These are phyloP conservation scores for Phoenix dactylifera DNA, from an alignment of 176 grass and related monocot species.

Conservation along the genomic window DNA sequence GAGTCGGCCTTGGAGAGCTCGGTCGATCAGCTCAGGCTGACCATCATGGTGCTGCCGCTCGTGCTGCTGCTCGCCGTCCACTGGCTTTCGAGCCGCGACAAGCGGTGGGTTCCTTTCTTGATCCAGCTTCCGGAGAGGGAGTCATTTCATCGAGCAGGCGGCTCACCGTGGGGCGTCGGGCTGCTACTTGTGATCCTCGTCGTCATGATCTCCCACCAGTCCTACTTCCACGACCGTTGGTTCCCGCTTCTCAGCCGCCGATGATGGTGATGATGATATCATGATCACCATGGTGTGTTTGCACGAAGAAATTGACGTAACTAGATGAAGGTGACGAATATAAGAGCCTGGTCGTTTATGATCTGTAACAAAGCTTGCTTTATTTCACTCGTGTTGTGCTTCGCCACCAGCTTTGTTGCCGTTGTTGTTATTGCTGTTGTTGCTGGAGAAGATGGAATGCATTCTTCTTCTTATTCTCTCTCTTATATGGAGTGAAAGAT, in stretches of 20 bases:
- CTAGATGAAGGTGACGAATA: no score
- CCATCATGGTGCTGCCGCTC: constrained; percentile 21
- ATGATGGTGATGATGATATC: no score
- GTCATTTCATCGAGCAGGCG: constrained; percentile 16
- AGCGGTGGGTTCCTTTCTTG: constrained; percentile 7
- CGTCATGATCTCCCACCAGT: constrained; percentile 33
- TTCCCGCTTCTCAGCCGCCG: constrained; percentile 19
- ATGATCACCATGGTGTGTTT: no score
- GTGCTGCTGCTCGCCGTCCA: constrained; percentile 23
- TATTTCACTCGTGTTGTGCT: no score
- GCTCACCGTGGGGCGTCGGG: constrained; percentile 22
- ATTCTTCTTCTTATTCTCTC: no score
- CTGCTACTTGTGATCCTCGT: constrained; percentile 16
- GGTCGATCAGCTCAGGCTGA: constrained; percentile 9
- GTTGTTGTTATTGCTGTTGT: no score
- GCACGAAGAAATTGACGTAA: no score
- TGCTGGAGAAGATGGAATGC: no score
- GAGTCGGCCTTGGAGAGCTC: constrained; percentile 13
- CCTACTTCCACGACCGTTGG: constrained; percentile 22
- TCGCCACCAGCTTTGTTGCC: no score
- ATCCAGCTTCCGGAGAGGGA: constrained; percentile 6
- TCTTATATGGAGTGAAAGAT: no score
- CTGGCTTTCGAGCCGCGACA: constrained; percentile 22
- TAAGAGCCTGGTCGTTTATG: no score
- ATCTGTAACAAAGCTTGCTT: no score